phyloP scores from a whole-genome alignment of 1,284 basidiomycete genomes.

The Ganoderma lingzhi region DNA sequence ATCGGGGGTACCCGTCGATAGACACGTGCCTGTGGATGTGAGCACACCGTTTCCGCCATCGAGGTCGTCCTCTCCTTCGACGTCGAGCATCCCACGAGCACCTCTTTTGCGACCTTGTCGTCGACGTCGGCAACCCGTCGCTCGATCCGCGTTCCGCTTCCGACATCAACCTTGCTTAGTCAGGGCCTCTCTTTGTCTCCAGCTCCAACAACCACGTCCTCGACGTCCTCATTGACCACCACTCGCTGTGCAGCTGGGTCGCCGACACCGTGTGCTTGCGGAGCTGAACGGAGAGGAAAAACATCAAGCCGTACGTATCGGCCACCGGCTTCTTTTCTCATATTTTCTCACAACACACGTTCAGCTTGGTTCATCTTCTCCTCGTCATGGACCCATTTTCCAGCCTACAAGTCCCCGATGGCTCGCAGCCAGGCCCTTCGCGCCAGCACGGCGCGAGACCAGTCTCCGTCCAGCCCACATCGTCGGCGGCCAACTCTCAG shows the following conservation, averaged over 20 bases:
- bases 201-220: constrained; percentile 21
- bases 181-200: constrained; percentile 27
- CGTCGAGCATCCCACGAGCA: constrained; percentile 12
- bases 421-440: constrained; percentile 53
- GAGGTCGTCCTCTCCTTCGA: constrained; percentile 22
- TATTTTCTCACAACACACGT: constrained; percentile 32
- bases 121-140: too few relatives aligned
- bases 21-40: constrained; percentile 24
- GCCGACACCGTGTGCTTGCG: constrained; percentile 16
- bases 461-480: constrained; percentile 53
- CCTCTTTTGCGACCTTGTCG: neutral
- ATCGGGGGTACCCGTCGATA: neutral
- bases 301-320: constrained; percentile 28
- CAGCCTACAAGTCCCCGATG: constrained; percentile 56
- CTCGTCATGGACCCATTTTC: constrained; percentile 40
- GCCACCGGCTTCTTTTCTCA: constrained; percentile 30
- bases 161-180: constrained; percentile 22
- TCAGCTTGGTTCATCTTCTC: constrained; percentile 29
- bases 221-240: neutral
- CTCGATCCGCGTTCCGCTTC: too few relatives aligned
- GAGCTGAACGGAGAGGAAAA: constrained; percentile 15
- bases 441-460: constrained; percentile 51
- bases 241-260: neutral
- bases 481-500: constrained; percentile 43
- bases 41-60: constrained; percentile 23